Conservation (phyloP, 208 protist genomes). For the Leishmania gerbilli region DNA sequence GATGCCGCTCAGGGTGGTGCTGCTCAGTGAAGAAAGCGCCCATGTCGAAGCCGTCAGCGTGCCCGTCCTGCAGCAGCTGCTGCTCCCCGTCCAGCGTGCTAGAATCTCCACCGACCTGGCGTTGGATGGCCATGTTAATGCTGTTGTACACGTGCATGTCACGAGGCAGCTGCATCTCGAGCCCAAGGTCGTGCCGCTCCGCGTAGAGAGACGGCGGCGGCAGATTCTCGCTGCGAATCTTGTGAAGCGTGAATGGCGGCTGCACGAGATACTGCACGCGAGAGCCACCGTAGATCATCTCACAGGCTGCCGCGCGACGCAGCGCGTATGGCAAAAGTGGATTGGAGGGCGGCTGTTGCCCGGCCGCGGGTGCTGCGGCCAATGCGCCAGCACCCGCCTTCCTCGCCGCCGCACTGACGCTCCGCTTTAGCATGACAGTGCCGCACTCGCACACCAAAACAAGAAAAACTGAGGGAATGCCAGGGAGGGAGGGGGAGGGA, state of each 20-base stretch:
- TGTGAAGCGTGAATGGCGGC: slow-evolving; percentile 49
- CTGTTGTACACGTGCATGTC: slow-evolving; percentile 36
- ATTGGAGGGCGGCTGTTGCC: background rate
- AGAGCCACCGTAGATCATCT: slow-evolving; percentile 84
- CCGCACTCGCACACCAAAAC: background rate
- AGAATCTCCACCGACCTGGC: slow-evolving; percentile 27
- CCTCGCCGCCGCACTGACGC: background rate
- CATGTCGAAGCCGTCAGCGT: slow-evolving; percentile 40
- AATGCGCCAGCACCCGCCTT: background rate
- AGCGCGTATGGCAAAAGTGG: slow-evolving; percentile 78
- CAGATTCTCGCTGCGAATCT: slow-evolving; percentile 62
- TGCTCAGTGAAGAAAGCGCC: slow-evolving; percentile 35
- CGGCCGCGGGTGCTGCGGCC: background rate
- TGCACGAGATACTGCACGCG: slow-evolving; percentile 64
- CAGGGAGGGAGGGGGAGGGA: background rate
- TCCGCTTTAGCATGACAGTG: slow-evolving; percentile 21
- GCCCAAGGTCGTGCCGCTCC: slow-evolving; percentile 58
- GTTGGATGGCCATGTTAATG: slow-evolving; percentile 36
- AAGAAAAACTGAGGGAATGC: background rate
- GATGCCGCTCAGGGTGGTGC: slow-evolving; percentile 56
- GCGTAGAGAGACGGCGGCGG: slow-evolving; percentile 47
- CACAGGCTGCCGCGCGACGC: slow-evolving; percentile 54
- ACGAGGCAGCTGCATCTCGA: slow-evolving; percentile 69
- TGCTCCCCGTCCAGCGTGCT: slow-evolving; percentile 5
- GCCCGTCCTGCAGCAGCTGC: background rate